Evolutionary conservation across 2,329 filamentous ascomycete species (phyloP).

Genomic region (Pyrenophora teres): DNA sequence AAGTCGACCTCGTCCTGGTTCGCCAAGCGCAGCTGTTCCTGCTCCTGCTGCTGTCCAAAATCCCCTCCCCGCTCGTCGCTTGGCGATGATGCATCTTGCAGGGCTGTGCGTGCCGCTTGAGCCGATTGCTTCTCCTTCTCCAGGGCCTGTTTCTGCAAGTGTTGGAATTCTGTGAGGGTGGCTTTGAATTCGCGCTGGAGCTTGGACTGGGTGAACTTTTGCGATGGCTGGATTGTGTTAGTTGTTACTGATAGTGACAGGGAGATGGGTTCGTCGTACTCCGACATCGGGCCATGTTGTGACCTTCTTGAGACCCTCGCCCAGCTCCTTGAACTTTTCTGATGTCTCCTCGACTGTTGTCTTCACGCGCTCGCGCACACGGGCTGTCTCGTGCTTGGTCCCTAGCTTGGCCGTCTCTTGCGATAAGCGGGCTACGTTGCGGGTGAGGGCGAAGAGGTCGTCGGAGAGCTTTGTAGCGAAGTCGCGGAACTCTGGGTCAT

Average conservation of each 20-base stretch:
- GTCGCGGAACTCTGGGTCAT: slow-evolving; percentile 89
- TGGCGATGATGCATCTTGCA: slow-evolving; percentile 62
- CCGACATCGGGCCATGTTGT: slow-evolving; percentile 72
- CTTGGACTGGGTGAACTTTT: slow-evolving; percentile 96
- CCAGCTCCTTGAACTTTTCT: slow-evolving; percentile 85
- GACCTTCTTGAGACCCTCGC: slow-evolving; percentile 90
- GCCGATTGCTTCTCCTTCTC: slow-evolving; percentile 92
- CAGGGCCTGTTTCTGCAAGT: slow-evolving; percentile 83
- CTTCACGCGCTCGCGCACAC: slow-evolving; percentile 88
- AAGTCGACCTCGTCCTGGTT: slow-evolving; percentile 96
- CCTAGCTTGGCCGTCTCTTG: slow-evolving; percentile 85
- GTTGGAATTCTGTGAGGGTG: slow-evolving; percentile 87
- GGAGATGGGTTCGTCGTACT: slow-evolving; percentile 62
- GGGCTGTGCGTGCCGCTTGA: slow-evolving; percentile 77
- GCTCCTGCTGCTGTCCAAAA: slow-evolving; percentile 63
- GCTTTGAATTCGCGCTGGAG: slow-evolving; percentile 91
- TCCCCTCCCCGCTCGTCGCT: slow-evolving; percentile 48
- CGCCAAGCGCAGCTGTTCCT: slow-evolving; percentile 77
- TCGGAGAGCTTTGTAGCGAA: slow-evolving; percentile 83
- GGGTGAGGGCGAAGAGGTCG: slow-evolving; percentile 85
- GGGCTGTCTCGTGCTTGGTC: slow-evolving; percentile 87
- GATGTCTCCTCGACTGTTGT: slow-evolving; percentile 85
- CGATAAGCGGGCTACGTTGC: slow-evolving; percentile 82
- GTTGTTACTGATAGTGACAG: slow-evolving; percentile 5
- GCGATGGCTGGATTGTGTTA: slow-evolving; percentile 69